phyloP scores from a whole-genome alignment of 371 early-diverging fungal genomes.

The Mucor plumbeus region DNA sequence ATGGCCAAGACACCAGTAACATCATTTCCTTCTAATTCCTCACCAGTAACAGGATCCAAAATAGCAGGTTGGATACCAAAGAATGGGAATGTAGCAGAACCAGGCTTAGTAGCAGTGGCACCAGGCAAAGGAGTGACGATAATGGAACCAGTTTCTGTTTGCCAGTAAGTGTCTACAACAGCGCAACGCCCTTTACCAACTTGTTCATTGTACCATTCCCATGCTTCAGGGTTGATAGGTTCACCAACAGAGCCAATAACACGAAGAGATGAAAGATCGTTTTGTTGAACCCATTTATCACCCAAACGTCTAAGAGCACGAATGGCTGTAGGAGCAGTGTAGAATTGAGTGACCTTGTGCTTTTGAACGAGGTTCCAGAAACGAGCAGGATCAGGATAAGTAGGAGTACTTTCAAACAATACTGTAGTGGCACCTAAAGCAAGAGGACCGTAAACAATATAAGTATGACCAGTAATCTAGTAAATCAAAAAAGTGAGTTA shows the following conservation, averaged over 20 bases:
- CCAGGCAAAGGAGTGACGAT: conserved; percentile 92
- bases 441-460: conserved; percentile 96
- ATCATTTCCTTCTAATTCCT: conserved; percentile 74
- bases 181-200: conserved; percentile 90
- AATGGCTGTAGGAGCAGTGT: conserved; percentile 99
- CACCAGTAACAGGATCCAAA: conserved; percentile 81
- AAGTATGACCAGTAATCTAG: conserved; percentile 76
- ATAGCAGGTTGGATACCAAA: conserved; percentile 93
- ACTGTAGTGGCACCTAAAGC: conserved; percentile 90
- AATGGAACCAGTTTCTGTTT: conserved; percentile 96
- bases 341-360: conserved; percentile 94
- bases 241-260: conserved; percentile 98
- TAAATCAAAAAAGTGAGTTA: not conserved
- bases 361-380: conserved; percentile 87
- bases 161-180: conserved; percentile 97
- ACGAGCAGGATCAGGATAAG: conserved; percentile 83
- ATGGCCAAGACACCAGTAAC: conserved; percentile 94
- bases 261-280: conserved; percentile 81
- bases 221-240: conserved; percentile 98
- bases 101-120: conserved; percentile 88
- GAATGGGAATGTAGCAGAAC: conserved; percentile 96
- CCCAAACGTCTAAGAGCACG: conserved; percentile 92
- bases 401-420: conserved; percentile 91
- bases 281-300: conserved; percentile 76
- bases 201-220: conserved; percentile 93